Base-by-base conservation (phyloP, 805 yeast species). In the Suhomyces pyralidae region DNA sequence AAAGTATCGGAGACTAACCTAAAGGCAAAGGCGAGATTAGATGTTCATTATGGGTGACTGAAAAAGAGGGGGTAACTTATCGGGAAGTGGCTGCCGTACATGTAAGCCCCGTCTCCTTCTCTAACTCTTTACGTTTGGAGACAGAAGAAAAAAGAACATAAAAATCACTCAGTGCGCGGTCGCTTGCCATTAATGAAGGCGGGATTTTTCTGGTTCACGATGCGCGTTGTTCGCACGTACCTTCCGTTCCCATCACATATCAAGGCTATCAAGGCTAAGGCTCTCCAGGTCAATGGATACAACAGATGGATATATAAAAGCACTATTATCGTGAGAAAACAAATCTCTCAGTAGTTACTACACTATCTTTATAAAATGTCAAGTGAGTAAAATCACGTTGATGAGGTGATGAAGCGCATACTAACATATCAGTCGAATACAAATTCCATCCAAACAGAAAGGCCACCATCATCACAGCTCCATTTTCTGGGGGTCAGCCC, bases 401-500 rank as follows among this genome's bases (percentile, higher is more conserved):
- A n/a, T n/a, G n/a, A n/a, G n/a, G n/a, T n/a, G n/a, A n/a, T n/a
- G n/a, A n/a, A n/a, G n/a, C n/a, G n/a, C n/a, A n/a, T n/a, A 40
- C 49, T 51, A 48, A 51, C 54, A 43, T 10, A n/a, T 25, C 58
- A 67, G 73, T 75, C 51, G 61, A 71, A 45, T 87, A 77, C 76
- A 81, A 83, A 55, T 83, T 75, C 64, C 80, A 80, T 62, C 77
- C 81, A 47, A 64, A 74, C 47, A 82, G 77, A 61, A 75, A 81
- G 49, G 81, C 84, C 36, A 80, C 90, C n/a, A 74, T 93, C 50
- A 82, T 94, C 55, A 77, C 85, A 17, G 97, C 97, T 0, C 98
- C 98, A 49, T 94, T 93, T 71, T 83, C 91, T 36, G 98, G 97
- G 22, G 99, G 99, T 55, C 99, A 93, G 70, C 92, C 90, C 40